Conservation (phyloP, 2,329 filamentous ascomycete genomes). For the Zelopaecilomyces penicillatus region DNA sequence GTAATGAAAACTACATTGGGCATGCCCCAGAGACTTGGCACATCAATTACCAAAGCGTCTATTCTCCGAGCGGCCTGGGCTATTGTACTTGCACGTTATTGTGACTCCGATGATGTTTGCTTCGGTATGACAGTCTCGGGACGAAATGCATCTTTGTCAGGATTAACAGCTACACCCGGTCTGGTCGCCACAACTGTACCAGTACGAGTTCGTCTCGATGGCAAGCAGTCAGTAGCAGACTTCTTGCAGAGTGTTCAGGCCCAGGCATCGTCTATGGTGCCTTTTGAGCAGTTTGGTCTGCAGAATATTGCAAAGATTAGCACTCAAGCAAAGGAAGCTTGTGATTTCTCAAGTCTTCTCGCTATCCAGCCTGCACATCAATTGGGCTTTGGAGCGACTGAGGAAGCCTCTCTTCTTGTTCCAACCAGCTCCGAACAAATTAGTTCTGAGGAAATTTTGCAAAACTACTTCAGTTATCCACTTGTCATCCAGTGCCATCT, state of each 20-base stretch:
- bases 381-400: not conserved
- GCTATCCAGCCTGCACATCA: constrained; percentile 7
- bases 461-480: constrained; percentile 6
- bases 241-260: constrained; percentile 14
- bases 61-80: constrained; percentile 1
- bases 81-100: constrained; percentile 1
- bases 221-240: constrained; percentile 1
- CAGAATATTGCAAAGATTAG: constrained; percentile 17
- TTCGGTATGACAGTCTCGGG: constrained; percentile 5
- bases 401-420: not conserved
- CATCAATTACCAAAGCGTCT: not conserved
- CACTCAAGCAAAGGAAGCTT: constrained; percentile 8
- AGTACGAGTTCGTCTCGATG: constrained; percentile 7
- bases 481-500: constrained; percentile 1
- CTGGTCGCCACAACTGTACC: constrained; percentile 12
- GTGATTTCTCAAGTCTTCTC: constrained; percentile 6
- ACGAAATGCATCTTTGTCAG: constrained; percentile 1
- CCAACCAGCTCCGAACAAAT: not conserved
- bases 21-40: not conserved
- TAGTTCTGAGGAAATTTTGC: not conserved
- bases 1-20: not conserved
- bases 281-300: constrained; percentile 18
- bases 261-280: constrained; percentile 15
- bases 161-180: constrained; percentile 1
- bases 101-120: constrained; percentile 2